phyloP scores from a whole-genome alignment of 2,329 filamentous ascomycete species.

The Chaetomium globosum region DNA sequence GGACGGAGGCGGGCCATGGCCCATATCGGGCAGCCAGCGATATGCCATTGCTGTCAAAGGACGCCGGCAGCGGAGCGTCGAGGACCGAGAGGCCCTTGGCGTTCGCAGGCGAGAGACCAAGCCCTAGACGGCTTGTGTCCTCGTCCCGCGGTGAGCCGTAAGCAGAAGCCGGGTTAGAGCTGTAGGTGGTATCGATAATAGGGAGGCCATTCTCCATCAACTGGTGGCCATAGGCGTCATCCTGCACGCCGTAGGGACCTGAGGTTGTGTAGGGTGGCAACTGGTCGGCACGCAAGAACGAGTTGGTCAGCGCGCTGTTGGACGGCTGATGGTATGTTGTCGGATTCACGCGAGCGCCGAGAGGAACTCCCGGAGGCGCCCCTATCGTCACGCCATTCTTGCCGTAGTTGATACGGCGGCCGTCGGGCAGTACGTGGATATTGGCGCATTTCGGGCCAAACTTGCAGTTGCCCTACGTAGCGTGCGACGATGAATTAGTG shows the following conservation, averaged over 20 bases:
- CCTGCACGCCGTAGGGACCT: constrained; percentile 49
- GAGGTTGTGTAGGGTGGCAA: constrained; percentile 50
- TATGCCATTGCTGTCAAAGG: constrained; percentile 94
- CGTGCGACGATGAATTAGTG: constrained; percentile 32
- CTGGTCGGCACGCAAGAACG: constrained; percentile 65
- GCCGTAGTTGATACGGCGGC: constrained; percentile 82
- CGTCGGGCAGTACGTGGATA: constrained; percentile 92
- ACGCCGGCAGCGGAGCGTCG: constrained; percentile 88
- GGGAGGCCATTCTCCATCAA: constrained; percentile 59
- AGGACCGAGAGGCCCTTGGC: constrained; percentile 80
- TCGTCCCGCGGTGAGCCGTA: constrained; percentile 85
- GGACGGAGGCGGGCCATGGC: constrained; percentile 88
- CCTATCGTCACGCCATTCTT: constrained; percentile 69
- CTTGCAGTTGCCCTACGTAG: constrained; percentile 87
- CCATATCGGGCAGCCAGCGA: constrained; percentile 89
- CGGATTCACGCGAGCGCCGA: constrained; percentile 69
- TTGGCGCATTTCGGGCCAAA: constrained; percentile 98
- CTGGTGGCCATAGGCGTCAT: constrained; percentile 46
- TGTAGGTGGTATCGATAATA: constrained; percentile 61
- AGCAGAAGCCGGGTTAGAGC: constrained; percentile 58
- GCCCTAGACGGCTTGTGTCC: constrained; percentile 58
- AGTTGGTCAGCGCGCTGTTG: constrained; percentile 71
- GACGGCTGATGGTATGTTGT: constrained; percentile 66
- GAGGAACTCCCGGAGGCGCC: constrained; percentile 57
- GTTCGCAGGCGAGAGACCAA: constrained; percentile 76